A percentile compares a stretch with the other conserved stretches of the same genome.
Evolutionary conservation across 371 early-diverging fungal species (phyloP).

Genomic region (Mortierella sp.): DNA sequence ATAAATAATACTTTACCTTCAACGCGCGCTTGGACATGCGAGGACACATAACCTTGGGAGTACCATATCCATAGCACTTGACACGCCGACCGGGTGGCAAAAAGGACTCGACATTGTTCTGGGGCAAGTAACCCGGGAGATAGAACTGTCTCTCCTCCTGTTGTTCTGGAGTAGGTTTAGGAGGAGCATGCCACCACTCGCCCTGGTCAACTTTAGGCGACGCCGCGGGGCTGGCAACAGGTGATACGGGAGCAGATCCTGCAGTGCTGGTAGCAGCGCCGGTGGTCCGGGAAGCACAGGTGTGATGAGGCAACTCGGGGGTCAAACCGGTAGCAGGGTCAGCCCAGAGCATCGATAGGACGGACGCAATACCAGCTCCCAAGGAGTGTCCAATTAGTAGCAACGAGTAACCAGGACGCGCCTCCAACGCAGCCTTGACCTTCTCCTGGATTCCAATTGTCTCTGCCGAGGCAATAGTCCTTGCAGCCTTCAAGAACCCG

Average conservation of each 20-base stretch:
- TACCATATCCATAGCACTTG: constrained; percentile 49
- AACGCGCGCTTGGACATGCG: constrained; percentile 48
- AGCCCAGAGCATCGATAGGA: constrained; percentile 51
- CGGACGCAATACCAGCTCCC: constrained; percentile 50
- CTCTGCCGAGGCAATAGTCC: constrained; percentile 51
- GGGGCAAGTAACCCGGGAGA: constrained; percentile 38
- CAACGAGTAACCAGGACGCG: constrained; percentile 41
- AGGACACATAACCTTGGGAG: constrained; percentile 53
- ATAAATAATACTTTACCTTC: constrained; percentile 31
- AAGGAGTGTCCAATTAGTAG: constrained; percentile 50
- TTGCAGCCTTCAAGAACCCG: constrained; percentile 51
- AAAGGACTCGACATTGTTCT: constrained; percentile 27
- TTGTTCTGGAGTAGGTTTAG: background rate
- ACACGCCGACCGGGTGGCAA: constrained; percentile 51
- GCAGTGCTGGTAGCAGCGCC: constrained; percentile 4
- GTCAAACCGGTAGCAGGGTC: constrained; percentile 54
- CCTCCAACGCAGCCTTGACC: constrained; percentile 45
- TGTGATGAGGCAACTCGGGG: constrained; percentile 31
- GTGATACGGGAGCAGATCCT: background rate
- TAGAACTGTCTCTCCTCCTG: constrained; percentile 20
- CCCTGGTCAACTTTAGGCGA: background rate
- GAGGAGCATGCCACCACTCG: background rate
- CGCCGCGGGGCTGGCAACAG: background rate
- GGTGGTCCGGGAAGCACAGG: constrained; percentile 11
- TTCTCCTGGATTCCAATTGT: constrained; percentile 56